Conservation (phyloP, 768 basidiomycete genomes). For the Leccinum broughii region DNA sequence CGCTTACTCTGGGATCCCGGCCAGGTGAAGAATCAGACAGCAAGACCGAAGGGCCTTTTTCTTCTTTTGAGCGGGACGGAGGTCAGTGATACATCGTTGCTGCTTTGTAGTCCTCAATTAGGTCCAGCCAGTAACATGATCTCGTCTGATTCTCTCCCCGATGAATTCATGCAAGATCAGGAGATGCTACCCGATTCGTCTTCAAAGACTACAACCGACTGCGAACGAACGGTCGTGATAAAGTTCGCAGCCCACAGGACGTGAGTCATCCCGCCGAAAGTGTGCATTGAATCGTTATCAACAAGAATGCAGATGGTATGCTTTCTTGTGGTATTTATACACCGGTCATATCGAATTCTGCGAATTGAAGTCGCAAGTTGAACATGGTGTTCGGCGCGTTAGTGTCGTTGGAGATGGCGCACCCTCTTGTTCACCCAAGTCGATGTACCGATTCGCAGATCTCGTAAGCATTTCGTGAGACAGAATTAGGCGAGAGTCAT, state of each 20-base stretch:
- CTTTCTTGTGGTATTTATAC: slow-evolving; percentile 30
- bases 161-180: slow-evolving; percentile 8
- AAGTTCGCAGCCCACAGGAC: slow-evolving; percentile 20
- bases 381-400: background rate
- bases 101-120: slow-evolving; percentile 9
- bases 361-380: slow-evolving; percentile 19
- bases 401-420: background rate
- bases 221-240: slow-evolving; percentile 2
- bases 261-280: slow-evolving; percentile 1
- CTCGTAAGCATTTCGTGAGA: slow-evolving; percentile 23
- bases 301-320: slow-evolving; percentile 20
- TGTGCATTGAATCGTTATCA: background rate
- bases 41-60: background rate
- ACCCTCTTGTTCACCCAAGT: slow-evolving; percentile 36
- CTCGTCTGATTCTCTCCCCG: background rate
- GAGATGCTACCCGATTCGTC: background rate
- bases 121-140: slow-evolving; percentile 5
- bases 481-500: background rate
- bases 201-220: background rate
- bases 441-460: slow-evolving; percentile 37
- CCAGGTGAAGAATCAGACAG: slow-evolving; percentile 13
- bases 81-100: background rate
- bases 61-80: slow-evolving; percentile 14
- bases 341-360: slow-evolving; percentile 21
- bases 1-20: background rate